phyloP scores from a whole-genome alignment of 768 basidiomycete genomes.

The Holtermannia corniformis region DNA sequence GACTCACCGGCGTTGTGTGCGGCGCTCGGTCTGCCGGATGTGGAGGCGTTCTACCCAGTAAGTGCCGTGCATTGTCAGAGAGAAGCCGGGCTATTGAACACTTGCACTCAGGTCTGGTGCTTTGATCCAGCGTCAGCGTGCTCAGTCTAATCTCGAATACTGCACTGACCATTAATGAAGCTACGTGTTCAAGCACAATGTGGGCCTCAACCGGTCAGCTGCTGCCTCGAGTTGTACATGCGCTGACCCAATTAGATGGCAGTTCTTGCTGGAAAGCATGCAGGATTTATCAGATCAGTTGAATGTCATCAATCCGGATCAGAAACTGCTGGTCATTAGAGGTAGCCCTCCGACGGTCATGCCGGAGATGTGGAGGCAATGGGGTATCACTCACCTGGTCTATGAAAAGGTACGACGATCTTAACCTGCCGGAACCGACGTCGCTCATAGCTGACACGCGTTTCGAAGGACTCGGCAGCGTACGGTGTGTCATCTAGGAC shows the following conservation, averaged over 20 bases:
- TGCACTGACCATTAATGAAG: not conserved
- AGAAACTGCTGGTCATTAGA: slow-evolving; percentile 38
- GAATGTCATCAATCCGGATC: slow-evolving; percentile 29
- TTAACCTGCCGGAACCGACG: too few relatives aligned
- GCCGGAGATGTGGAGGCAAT: slow-evolving; percentile 33
- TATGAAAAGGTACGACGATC: slow-evolving; percentile 36
- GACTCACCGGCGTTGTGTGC: slow-evolving; percentile 35
- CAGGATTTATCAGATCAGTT: slow-evolving; percentile 27
- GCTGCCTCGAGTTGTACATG: slow-evolving; percentile 3
- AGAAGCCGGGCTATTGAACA: not conserved
- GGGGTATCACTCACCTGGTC: slow-evolving; percentile 43
- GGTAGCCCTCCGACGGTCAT: slow-evolving; percentile 38
- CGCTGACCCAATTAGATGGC: slow-evolving; percentile 4
- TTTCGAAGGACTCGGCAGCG: slow-evolving; percentile 8
- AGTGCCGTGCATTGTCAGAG: not conserved
- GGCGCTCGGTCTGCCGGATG: slow-evolving; percentile 18
- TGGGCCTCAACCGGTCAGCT: slow-evolving; percentile 38
- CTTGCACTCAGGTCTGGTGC: slow-evolving; percentile 26
- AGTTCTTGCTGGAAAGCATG: slow-evolving; percentile 38
- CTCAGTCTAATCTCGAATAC: not conserved
- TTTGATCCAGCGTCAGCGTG: slow-evolving; percentile 27
- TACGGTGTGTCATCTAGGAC: not conserved
- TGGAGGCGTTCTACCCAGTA: slow-evolving; percentile 28
- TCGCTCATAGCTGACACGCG: not conserved
- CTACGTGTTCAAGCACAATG: slow-evolving; percentile 37